phyloP scores from a whole-genome alignment of 2,329 filamentous ascomycete species.

The Escovopsis sp. region DNA sequence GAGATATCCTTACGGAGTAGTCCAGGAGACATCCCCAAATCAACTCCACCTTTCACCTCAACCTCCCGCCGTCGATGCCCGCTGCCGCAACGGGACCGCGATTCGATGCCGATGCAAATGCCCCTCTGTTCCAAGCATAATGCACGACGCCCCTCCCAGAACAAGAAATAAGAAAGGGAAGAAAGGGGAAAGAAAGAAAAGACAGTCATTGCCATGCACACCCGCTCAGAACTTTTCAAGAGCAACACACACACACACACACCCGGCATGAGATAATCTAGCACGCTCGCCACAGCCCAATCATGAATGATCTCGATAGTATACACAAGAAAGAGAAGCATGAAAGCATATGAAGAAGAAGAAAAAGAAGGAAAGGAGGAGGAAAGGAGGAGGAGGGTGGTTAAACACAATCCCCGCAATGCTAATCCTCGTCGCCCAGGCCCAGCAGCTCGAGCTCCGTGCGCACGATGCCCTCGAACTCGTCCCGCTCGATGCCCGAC shows the following conservation, averaged over 20 bases:
- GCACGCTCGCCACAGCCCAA: no score
- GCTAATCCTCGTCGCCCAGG: conserved; percentile 41
- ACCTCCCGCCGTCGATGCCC: no score
- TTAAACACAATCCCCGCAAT: neutral
- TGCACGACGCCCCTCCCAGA: neutral
- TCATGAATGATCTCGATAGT: no score
- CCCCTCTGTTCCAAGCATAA: no score
- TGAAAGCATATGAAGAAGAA: neutral
- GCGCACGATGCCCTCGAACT: conserved; percentile 59
- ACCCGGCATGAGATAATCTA: no score
- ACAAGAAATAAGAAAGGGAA: neutral
- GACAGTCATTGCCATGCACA: neutral
- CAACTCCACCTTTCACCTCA: no score
- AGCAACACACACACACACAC: no score
- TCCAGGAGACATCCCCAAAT: no score
- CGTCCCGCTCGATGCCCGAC: conserved; percentile 57
- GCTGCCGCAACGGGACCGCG: no score
- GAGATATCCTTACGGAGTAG: no score
- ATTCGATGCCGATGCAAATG: no score
- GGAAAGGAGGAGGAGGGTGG: conserved; percentile 4
- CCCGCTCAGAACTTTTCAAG: neutral
- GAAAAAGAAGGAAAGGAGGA: neutral
- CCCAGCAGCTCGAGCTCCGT: conserved; percentile 56
- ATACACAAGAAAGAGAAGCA: neutral
- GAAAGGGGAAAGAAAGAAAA: neutral